Base-by-base conservation (phyloP, 768 basidiomycete species). In the Lactarius quietus region DNA sequence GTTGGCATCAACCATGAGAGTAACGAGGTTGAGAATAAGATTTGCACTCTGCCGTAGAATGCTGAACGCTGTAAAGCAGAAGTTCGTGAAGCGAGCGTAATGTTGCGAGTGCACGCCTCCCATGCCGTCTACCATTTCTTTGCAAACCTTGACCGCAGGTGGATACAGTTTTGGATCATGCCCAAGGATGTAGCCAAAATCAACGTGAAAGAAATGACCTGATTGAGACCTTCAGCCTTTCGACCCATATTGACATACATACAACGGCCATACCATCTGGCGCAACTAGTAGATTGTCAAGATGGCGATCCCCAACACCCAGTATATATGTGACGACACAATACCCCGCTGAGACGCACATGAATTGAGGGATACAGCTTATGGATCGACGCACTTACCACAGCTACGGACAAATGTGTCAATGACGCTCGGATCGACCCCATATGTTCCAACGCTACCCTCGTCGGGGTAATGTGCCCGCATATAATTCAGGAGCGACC, bases 121-220 rank as follows among this genome's bases (percentile, higher is more conserved):
- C 95, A 99, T 96, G 14, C 92, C 96, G 74, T 99, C 97, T 0
- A 98, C 93, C 97, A 98, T 99, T 74, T 98, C 97, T 73, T 96
- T 95, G 77, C 95, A 98, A 45, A 99, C 92, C 75, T 99, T 99
- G 69, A 98, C 95, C 15, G 95, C 92, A 7, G 97, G 97, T 2
- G 97, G 95, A 73, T 95, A 96, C 0, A 95, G 93, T 72, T 99
- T 98, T 0, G 97, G 97, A 73, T 98, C 97, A 3, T 95, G 88
- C 3, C 97, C 97, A 17, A 98, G 83, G 71, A 98, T 98, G 76
- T 98, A 99, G 2, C 97, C 96, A 72, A 98, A 99, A 74, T 98
- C 97, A 67, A 98, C 97, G 74, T 98, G 96, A 79, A 98, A 98
- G 83, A 98, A 98, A 74, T 98, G 95, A 0, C 91, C 88, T 89